Evolutionary conservation across 2,329 filamentous ascomycete species (phyloP), one percentile per base, ranked within the genome.

Genomic region (Aspergillus niger): DNA sequence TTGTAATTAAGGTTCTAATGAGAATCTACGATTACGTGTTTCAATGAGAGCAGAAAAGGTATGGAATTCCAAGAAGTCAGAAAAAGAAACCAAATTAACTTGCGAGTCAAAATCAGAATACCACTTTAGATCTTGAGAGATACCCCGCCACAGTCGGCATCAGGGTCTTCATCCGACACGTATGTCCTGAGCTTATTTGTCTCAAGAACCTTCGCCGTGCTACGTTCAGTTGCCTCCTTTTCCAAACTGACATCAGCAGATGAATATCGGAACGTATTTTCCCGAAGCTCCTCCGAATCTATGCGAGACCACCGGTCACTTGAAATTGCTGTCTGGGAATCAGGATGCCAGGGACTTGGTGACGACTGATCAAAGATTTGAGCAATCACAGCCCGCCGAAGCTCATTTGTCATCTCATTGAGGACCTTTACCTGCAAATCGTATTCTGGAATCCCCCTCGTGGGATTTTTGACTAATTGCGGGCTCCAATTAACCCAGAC

Each of bases 401-500:
- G 65, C 15, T 68, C 41, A 44, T 50, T 26, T 43, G 67, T 70
- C 50, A 74, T 66, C 53, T 67, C 64, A 57, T 71, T 72, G 54
- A 74, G 63, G 32, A 72, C 66, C 41, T 65, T 55, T 30, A 56
- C 47, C 58, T 67, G 66, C 22, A 55, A 36, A 48, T 47, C 48
- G 44, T 38, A 54, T 36, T 63, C 61, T 32, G 49, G 61, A 51
- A 65, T 55, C 48, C 61, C 43, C 26, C 36, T 59, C 38, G 15
- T 55, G 51, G 43, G 55, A 43, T 58, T 32, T n/a, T 64, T 26
- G 36, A 65, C 55, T 58, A 63, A 63, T 20, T 69, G 71, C 13
- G 70, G 65, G 15, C 65, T 59, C 72, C 71, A 75, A 58, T 66
- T 71, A 26, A 67, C 62, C 61, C 68, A 74, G 32, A 70, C 62